Evolutionary conservation across 225 moss, liverwort and hornwort species (phyloP).

Genomic region (Sphagnum tenellum): DNA sequence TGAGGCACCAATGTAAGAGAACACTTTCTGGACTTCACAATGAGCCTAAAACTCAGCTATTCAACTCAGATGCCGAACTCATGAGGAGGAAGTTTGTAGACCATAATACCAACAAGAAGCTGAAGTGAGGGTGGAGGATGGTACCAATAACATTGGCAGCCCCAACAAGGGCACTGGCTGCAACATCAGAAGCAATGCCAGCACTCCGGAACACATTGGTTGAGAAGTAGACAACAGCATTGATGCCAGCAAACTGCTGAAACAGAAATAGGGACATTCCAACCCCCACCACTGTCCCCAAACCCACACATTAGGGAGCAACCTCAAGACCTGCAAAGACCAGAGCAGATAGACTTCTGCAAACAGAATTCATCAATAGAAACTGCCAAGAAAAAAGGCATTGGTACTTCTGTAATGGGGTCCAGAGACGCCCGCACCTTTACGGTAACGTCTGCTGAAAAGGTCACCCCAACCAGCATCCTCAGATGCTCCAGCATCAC

Average conservation of each 20-base stretch:
- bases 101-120: too few species aligned
- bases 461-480: slow-evolving; percentile 78
- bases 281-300: slow-evolving; percentile 45
- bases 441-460: slow-evolving; percentile 57
- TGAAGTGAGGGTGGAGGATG: background rate
- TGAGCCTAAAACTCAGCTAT: too few species aligned
- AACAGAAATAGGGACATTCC: slow-evolving; percentile 69
- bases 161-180: slow-evolving; percentile 75
- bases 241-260: slow-evolving; percentile 88
- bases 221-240: slow-evolving; percentile 86
- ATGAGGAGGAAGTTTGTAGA: too few species aligned
- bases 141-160: slow-evolving; percentile 63
- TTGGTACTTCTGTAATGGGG: too few species aligned
- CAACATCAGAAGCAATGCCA: slow-evolving; percentile 55
- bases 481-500: slow-evolving; percentile 39
- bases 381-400: too few species aligned
- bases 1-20: too few species aligned
- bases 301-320: background rate
- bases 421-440: slow-evolving; percentile 25
- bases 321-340: too few species aligned
- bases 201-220: slow-evolving; percentile 82
- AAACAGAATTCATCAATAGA: too few species aligned
- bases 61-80: too few species aligned
- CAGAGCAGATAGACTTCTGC: too few species aligned
- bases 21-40: too few species aligned